These are phyloP conservation scores for Lactarius pseudohatsudake DNA, from an alignment of 768 basidiomycete genomes.

Conservation along the genomic window DNA sequence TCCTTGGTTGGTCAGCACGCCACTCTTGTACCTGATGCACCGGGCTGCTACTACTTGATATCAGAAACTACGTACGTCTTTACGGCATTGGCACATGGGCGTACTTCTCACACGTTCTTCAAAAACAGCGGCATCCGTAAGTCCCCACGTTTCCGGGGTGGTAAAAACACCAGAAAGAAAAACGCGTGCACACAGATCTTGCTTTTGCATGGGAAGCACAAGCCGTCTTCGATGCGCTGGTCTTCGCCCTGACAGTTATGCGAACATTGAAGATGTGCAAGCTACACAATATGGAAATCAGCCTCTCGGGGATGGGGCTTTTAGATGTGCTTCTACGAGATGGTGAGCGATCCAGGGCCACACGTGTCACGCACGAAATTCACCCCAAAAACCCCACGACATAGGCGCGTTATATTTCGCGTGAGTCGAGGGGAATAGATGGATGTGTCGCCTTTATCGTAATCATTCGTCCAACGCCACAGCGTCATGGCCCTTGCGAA, in stretches of 20 bases:
- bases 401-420: constrained; percentile 56
- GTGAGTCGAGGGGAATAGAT: constrained; percentile 37
- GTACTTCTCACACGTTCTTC: neutral
- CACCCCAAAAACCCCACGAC: neutral
- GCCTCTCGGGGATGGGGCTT: constrained; percentile 37
- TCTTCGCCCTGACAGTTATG: constrained; percentile 49
- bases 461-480: constrained; percentile 7
- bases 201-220: constrained; percentile 51
- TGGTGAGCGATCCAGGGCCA: constrained; percentile 38
- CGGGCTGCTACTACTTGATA: constrained; percentile 31
- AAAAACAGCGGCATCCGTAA: constrained; percentile 31
- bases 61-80: constrained; percentile 32
- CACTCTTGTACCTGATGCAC: constrained; percentile 6
- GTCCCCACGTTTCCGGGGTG: neutral
- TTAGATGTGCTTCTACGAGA: constrained; percentile 48
- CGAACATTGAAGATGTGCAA: constrained; percentile 42
- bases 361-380: neutral
- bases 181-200: constrained; percentile 28
- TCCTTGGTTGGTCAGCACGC: constrained; percentile 41
- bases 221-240: constrained; percentile 47
- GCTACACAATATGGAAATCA: constrained; percentile 31
- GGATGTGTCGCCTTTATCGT: neutral
- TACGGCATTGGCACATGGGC: neutral
- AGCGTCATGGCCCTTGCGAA: constrained; percentile 56
- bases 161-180: neutral